These are phyloP conservation scores for Trametes cubensis DNA, from an alignment of 768 basidiomycete species.

Conservation along the genomic window DNA sequence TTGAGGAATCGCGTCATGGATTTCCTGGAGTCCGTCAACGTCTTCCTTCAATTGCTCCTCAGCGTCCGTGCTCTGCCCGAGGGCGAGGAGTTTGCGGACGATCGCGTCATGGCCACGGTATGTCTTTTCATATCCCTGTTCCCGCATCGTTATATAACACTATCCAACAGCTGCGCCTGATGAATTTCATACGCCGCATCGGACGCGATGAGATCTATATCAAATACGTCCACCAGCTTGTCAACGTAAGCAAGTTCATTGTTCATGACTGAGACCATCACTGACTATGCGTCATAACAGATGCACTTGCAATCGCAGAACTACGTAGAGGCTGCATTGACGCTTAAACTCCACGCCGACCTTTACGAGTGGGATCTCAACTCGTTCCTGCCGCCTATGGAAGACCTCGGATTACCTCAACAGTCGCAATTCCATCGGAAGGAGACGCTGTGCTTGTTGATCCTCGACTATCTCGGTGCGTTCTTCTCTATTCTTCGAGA, in stretches of 20 bases:
- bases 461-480: slow-evolving; percentile 90
- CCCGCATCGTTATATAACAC: background rate
- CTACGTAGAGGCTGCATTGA: slow-evolving; percentile 90
- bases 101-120: slow-evolving; percentile 90
- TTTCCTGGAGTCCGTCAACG: slow-evolving; percentile 89
- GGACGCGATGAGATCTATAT: slow-evolving; percentile 93
- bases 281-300: slow-evolving; percentile 38
- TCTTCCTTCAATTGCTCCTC: slow-evolving; percentile 88
- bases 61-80: slow-evolving; percentile 88
- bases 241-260: slow-evolving; percentile 59
- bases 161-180: slow-evolving; percentile 68
- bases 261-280: background rate
- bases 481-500: slow-evolving; percentile 3
- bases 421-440: slow-evolving; percentile 95
- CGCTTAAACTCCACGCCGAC: slow-evolving; percentile 91
- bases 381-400: slow-evolving; percentile 82
- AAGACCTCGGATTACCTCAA: slow-evolving; percentile 85
- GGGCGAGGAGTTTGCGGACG: slow-evolving; percentile 92
- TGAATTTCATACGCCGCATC: slow-evolving; percentile 92
- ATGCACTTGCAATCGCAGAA: slow-evolving; percentile 90
- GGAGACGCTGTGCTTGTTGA: slow-evolving; percentile 87
- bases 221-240: slow-evolving; percentile 94
- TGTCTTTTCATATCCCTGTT: slow-evolving; percentile 7
- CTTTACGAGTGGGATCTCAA: slow-evolving; percentile 89
- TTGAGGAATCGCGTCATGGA: slow-evolving; percentile 75